Percentiles rank a stretch among this genome's conserved stretches.
Evolutionary conservation across 345 rosid genomes (phyloP).

Genomic region (Raphanus raphanistrum): DNA sequence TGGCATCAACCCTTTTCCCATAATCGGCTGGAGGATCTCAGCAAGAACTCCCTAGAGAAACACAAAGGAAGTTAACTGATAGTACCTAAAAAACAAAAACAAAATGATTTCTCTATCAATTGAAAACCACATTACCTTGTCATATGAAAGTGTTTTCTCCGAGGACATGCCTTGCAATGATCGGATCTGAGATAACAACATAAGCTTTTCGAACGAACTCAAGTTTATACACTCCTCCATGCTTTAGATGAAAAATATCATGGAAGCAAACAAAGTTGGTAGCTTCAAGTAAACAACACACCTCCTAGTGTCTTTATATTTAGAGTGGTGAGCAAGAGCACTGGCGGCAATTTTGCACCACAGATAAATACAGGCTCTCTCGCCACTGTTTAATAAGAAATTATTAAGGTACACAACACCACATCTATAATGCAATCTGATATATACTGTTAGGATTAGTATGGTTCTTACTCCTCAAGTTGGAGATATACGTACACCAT

Average conservation of each 20-base stretch:
- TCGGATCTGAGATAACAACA: slow-evolving; percentile 91
- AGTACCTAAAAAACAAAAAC: background rate
- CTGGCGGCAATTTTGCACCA: background rate
- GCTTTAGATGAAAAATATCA: slow-evolving; percentile 44
- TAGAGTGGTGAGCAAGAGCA: background rate
- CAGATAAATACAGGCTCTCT: background rate
- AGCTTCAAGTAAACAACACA: too few relatives aligned
- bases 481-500: background rate
- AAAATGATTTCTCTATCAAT: slow-evolving; percentile 40
- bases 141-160: slow-evolving; percentile 12
- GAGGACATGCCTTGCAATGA: slow-evolving; percentile 56
- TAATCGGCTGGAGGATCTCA: slow-evolving; percentile 88
- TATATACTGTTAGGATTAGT: background rate
- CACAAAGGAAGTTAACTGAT: background rate
- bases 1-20: slow-evolving; percentile 98
- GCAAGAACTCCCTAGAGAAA: slow-evolving; percentile 81
- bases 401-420: background rate
- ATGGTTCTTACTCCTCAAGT: background rate
- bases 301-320: too few relatives aligned
- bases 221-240: slow-evolving; percentile 87
- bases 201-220: slow-evolving; percentile 93
- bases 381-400: background rate
- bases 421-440: background rate
- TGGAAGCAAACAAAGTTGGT: background rate
- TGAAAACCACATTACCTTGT: slow-evolving; percentile 61